phyloP scores from a whole-genome alignment of 225 moss, liverwort and hornwort species.

The Antitrichia curtipendula region DNA sequence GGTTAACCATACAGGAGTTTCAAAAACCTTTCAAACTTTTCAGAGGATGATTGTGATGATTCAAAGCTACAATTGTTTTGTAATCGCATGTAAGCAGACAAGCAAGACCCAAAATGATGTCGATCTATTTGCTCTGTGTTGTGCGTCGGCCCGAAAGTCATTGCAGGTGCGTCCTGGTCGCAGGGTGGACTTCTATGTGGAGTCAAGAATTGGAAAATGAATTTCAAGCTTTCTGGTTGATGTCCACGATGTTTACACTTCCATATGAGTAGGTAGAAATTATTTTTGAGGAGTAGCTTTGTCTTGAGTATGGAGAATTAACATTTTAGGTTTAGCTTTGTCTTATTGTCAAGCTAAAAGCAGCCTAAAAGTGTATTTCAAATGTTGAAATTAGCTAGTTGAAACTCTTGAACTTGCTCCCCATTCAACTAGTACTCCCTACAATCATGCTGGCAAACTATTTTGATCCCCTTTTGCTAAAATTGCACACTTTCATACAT shows the following conservation, averaged over 20 bases:
- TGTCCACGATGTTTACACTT: too few relatives aligned
- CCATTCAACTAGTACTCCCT: too few relatives aligned
- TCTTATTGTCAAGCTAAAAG: not conserved
- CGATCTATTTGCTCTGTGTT: not conserved
- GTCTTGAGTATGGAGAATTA: not conserved
- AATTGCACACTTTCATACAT: too few relatives aligned
- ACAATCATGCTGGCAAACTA: not conserved
- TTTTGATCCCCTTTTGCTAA: accelerated
- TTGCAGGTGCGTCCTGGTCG: not conserved
- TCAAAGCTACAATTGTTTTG: not conserved
- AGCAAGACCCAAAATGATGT: too few relatives aligned
- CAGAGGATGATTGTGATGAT: too few relatives aligned
- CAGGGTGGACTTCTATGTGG: not conserved
- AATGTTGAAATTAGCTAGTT: accelerated
- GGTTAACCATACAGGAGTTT: accelerated
- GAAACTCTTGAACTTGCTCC: too few relatives aligned
- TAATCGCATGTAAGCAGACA: not conserved
- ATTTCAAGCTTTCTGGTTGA: not conserved
- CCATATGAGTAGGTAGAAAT: not conserved
- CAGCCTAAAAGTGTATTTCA: accelerated
- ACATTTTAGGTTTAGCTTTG: accelerated
- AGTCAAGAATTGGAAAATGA: not conserved
- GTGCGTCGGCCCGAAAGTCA: not conserved
- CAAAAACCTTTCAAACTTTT: accelerated
- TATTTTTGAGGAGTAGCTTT: not conserved